phyloP scores from a whole-genome alignment of 2,329 filamentous ascomycete genomes.

The Aphanoascus verrucosus region DNA sequence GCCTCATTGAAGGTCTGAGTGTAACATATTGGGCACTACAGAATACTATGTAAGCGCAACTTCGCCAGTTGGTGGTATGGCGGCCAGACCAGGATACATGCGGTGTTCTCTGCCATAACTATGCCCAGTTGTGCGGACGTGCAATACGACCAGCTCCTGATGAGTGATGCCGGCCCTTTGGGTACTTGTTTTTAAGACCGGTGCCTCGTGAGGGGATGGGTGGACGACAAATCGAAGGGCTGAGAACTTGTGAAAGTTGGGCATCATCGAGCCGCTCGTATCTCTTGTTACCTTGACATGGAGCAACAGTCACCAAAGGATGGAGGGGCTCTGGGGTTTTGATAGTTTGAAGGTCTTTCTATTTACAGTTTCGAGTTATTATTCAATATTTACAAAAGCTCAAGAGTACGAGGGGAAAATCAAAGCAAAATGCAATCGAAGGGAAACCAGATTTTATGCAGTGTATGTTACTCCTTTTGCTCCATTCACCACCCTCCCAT shows the following conservation, averaged over 20 bases:
- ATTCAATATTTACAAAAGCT: too few species aligned
- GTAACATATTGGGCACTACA: constrained; percentile 4
- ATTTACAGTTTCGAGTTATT: too few species aligned
- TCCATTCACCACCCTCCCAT: not conserved
- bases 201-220: not conserved
- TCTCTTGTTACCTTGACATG: too few species aligned
- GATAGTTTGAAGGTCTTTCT: too few species aligned
- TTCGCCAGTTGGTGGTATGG: constrained; percentile 6
- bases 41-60: constrained; percentile 10
- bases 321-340: too few species aligned
- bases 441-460: too few species aligned
- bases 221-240: not conserved
- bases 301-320: too few species aligned
- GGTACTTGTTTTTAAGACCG: not conserved
- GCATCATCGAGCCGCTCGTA: not conserved
- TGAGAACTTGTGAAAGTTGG: not conserved
- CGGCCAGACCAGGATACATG: constrained; percentile 8
- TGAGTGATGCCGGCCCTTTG: not conserved
- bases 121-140: not conserved
- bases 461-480: too few species aligned
- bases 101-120: not conserved
- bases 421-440: too few species aligned
- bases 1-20: not conserved
- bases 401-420: too few species aligned
- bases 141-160: not conserved